phyloP scores from a whole-genome alignment of 2,329 filamentous ascomycete genomes.

The Colletotrichum gloeosporioides region DNA sequence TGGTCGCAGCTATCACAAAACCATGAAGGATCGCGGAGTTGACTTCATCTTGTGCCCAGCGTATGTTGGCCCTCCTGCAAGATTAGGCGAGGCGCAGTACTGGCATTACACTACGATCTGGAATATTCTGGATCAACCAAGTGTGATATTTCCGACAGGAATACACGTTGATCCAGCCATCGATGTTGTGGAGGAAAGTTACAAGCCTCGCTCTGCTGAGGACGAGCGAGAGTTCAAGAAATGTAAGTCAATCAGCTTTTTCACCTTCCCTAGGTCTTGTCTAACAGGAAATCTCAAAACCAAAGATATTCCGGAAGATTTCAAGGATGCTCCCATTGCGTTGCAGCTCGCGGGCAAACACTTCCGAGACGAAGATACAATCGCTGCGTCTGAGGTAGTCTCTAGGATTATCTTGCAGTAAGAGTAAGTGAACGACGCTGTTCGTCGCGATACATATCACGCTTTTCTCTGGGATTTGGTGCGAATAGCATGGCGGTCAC shows the following conservation, averaged over 20 bases:
- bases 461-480: neutral
- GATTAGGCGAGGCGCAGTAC: constrained; percentile 26
- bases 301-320: neutral
- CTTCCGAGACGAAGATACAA: neutral
- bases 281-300: rapidly evolving
- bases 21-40: constrained; percentile 27
- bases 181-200: neutral
- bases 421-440: neutral
- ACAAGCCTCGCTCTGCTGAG: neutral
- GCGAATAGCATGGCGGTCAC: rapidly evolving
- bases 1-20: neutral
- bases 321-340: neutral
- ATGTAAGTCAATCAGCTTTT: neutral
- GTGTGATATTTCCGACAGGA: constrained; percentile 30
- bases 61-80: constrained; percentile 26
- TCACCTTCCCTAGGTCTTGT: neutral
- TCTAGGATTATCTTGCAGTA: neutral
- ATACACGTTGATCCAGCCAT: neutral
- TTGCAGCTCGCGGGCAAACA: constrained; percentile 9
- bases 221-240: constrained; percentile 10
- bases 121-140: constrained; percentile 36
- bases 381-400: neutral
- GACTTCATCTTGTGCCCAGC: constrained; percentile 32
- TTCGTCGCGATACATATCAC: neutral
- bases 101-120: constrained; percentile 35